Conservation (phyloP, 2,329 filamentous ascomycete genomes). For the Cladosporium sp. region DNA sequence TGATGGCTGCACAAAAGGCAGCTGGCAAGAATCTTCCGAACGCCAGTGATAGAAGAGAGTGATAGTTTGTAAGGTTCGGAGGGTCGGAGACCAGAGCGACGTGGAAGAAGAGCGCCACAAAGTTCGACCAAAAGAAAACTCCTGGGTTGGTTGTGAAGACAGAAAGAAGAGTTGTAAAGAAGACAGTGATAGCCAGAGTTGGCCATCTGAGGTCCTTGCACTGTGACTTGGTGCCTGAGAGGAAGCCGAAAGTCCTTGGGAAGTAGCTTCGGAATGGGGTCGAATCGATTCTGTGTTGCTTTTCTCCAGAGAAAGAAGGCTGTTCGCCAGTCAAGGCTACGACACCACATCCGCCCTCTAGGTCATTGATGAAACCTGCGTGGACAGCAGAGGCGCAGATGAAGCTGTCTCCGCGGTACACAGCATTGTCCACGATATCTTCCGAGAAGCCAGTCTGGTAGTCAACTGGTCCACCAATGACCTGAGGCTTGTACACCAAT, state of each 20-base stretch:
- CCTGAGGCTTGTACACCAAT: slow-evolving; percentile 51
- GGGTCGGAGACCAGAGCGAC: slow-evolving; percentile 87
- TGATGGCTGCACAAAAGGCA: slow-evolving; percentile 79
- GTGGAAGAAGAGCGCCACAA: slow-evolving; percentile 81
- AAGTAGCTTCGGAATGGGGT: slow-evolving; percentile 83
- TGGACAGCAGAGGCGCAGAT: slow-evolving; percentile 83
- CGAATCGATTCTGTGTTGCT: slow-evolving; percentile 71
- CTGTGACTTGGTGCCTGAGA: slow-evolving; percentile 58
- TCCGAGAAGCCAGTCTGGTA: slow-evolving; percentile 31
- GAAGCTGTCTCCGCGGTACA: slow-evolving; percentile 86
- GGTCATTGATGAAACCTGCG: slow-evolving; percentile 69
- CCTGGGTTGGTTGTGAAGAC: slow-evolving; percentile 75
- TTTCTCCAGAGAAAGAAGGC: slow-evolving; percentile 56
- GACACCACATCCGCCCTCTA: slow-evolving; percentile 75
- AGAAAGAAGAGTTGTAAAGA: slow-evolving; percentile 72
- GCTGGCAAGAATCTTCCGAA: slow-evolving; percentile 81
- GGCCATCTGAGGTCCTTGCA: slow-evolving; percentile 80
- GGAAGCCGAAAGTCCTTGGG: slow-evolving; percentile 78
- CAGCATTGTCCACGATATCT: slow-evolving; percentile 43
- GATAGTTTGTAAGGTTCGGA: slow-evolving; percentile 63
- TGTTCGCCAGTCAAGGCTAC: slow-evolving; percentile 68
- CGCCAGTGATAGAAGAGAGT: slow-evolving; percentile 70
- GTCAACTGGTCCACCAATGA: slow-evolving; percentile 50
- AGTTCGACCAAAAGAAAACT: slow-evolving; percentile 80
- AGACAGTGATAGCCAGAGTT: slow-evolving; percentile 73